Evolutionary conservation across 257 asterid genomes (phyloP).

Genomic region (Solanum piurae): DNA sequence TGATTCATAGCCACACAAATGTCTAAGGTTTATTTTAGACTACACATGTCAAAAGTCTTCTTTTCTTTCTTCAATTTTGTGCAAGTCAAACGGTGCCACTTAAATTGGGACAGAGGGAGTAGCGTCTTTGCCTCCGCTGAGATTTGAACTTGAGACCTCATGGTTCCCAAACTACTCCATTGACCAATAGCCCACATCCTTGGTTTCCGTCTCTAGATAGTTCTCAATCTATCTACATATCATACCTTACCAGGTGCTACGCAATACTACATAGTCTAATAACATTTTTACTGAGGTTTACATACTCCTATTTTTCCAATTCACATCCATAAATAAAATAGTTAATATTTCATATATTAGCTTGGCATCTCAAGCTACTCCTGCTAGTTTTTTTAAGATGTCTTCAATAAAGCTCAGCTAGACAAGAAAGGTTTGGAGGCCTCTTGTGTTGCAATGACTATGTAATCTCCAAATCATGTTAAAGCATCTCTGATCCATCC

Average conservation of each 20-base stretch:
- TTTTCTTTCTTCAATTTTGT: neutral
- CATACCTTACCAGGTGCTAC: neutral
- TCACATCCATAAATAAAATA: neutral
- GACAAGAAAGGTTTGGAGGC: neutral
- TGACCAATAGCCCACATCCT: neutral
- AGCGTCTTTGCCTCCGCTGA: neutral
- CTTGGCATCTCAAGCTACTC: neutral
- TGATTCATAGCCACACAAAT: neutral
- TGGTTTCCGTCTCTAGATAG: neutral
- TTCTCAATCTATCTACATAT: neutral
- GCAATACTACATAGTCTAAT: neutral
- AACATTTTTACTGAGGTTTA: neutral
- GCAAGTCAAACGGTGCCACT: neutral
- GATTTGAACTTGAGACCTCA: neutral
- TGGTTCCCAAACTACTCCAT: neutral
- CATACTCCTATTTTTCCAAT: neutral
- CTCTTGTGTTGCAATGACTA: neutral
- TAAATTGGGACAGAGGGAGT: neutral
- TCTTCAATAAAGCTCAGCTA: neutral
- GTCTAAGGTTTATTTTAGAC: neutral
- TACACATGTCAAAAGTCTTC: neutral
- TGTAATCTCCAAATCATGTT: neutral
- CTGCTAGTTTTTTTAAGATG: neutral
- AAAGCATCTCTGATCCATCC: neutral
- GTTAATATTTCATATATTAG: neutral